Percentiles rank a stretch among this genome's conserved stretches.
Conservation (phyloP, 345 rosid genomes). For the Orychophragmus violaceus region DNA sequence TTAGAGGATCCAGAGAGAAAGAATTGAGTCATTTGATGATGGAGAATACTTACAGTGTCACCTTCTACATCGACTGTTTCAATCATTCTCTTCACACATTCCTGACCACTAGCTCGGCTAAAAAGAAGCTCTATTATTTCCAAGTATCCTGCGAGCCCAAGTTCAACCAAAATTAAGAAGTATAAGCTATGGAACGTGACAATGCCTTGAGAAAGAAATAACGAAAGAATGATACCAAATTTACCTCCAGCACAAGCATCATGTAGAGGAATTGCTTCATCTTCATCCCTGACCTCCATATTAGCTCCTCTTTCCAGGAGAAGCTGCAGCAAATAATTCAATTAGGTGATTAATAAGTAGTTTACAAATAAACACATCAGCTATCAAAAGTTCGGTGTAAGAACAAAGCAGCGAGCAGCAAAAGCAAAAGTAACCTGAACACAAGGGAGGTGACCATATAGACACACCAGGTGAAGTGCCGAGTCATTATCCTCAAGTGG, state of each 20-base stretch:
- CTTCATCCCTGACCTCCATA: constrained; percentile 82
- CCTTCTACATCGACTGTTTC: constrained; percentile 72
- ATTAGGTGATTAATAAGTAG: background rate
- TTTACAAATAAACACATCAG: background rate
- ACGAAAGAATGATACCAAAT: background rate
- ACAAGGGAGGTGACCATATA: constrained; percentile 80
- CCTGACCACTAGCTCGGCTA: constrained; percentile 42
- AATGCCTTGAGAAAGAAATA: background rate
- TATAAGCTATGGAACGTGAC: background rate
- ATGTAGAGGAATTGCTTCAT: constrained; percentile 88
- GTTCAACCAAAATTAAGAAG: background rate
- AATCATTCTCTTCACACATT: constrained; percentile 58
- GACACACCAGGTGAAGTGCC: constrained; percentile 83
- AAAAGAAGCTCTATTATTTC: constrained; percentile 64
- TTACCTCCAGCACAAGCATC: constrained; percentile 95
- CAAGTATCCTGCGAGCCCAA: constrained; percentile 44
- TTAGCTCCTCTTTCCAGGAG: constrained; percentile 85
- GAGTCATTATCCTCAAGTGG: constrained; percentile 87
- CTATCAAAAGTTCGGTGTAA: background rate
- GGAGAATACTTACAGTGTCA: constrained; percentile 63
- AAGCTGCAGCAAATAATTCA: constrained; percentile 36
- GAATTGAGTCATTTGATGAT: background rate
- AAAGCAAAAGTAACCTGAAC: constrained; percentile 54
- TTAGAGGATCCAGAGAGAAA: background rate
- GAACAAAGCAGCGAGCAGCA: background rate